Conservation (phyloP, 1,284 basidiomycete species). For the Austropuccinia psidii region DNA sequence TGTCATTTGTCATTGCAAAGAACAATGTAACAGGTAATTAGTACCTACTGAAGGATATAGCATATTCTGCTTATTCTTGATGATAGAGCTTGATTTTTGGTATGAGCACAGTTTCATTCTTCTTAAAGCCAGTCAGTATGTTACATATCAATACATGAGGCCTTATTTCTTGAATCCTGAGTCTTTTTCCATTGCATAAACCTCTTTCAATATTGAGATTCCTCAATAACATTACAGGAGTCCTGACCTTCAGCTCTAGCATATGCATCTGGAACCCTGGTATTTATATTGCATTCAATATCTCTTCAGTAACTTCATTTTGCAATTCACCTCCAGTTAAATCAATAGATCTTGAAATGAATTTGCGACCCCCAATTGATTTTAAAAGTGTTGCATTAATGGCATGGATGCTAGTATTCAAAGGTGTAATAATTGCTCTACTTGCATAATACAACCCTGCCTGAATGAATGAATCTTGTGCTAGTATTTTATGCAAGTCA, state of each 20-base stretch:
- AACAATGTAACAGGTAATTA: constrained; percentile 51
- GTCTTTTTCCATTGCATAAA: background rate
- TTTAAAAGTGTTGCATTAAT: background rate
- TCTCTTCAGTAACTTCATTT: background rate
- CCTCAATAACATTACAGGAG: background rate
- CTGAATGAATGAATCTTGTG: background rate
- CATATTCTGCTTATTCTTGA: background rate
- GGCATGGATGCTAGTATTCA: background rate
- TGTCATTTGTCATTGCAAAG: constrained; percentile 52
- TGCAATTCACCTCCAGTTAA: background rate
- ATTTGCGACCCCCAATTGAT: background rate
- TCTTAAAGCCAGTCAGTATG: no score
- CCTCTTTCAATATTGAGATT: background rate
- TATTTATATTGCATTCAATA: background rate
- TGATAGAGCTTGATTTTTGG: background rate
- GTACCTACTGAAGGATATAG: background rate
- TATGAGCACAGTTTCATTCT: no score
- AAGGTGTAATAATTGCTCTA: background rate
- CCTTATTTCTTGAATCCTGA: no score
- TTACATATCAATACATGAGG: no score
- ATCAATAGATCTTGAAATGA: background rate
- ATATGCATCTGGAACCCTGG: background rate
- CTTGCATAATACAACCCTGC: background rate
- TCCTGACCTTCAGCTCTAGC: background rate
- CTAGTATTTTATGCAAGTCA: background rate